These are phyloP conservation scores for Cryptosporidium baileyi DNA, from an alignment of 169 alveolate genomes.

Conservation along the genomic window DNA sequence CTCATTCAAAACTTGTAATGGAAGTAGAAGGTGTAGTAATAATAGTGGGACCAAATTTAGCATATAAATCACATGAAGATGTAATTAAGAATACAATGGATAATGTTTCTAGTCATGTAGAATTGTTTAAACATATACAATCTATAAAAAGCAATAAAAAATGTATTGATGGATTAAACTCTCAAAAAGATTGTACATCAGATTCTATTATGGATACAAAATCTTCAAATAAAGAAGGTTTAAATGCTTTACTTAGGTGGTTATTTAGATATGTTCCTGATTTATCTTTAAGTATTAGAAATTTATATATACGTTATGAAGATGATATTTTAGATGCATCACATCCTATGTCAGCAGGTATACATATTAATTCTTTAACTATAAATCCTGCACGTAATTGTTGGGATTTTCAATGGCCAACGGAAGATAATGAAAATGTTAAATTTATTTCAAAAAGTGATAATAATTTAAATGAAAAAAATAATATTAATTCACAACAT, in stretches of 20 bases:
- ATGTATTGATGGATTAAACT: background rate
- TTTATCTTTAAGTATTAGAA: conserved; percentile 43
- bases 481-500: background rate
- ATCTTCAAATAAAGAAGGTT: conserved; percentile 58
- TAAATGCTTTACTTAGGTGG: conserved; percentile 57
- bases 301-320: conserved; percentile 49
- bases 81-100: conserved; percentile 57
- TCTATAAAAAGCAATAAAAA: conserved; percentile 26
- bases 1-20: conserved; percentile 55
- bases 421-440: conserved; percentile 37
- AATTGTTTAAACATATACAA: conserved; percentile 26
- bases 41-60: conserved; percentile 57
- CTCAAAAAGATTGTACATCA: background rate
- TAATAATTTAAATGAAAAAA: background rate
- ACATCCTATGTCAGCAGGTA: conserved; percentile 65
- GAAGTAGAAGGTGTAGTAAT: conserved; percentile 66
- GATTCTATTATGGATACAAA: background rate
- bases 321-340: conserved; percentile 53
- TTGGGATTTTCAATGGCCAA: conserved; percentile 69
- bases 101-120: conserved; percentile 31
- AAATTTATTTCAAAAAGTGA: conserved; percentile 9
- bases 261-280: conserved; percentile 64
- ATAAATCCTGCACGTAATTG: conserved; percentile 67
- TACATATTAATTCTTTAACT: conserved; percentile 39
- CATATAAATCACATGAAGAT: conserved; percentile 54